Percentiles rank a stretch among this genome's conserved stretches.
Evolutionary conservation across 2,329 filamentous ascomycete species (phyloP).

Genomic region (Grosmannia penicillata): DNA sequence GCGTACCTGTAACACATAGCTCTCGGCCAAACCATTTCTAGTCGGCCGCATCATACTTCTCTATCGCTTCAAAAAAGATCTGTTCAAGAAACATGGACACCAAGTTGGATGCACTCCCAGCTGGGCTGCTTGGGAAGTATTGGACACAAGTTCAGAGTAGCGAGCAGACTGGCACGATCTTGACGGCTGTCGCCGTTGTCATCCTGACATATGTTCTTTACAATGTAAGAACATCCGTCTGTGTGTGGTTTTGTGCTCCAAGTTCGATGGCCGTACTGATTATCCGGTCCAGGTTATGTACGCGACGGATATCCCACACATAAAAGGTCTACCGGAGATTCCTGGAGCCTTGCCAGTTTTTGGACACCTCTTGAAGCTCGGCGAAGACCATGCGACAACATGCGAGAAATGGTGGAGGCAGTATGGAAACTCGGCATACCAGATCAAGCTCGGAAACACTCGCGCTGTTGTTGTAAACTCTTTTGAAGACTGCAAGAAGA

Average conservation of each 20-base stretch:
- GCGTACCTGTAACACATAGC: too few relatives aligned
- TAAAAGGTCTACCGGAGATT: conserved; percentile 46
- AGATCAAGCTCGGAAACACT: conserved; percentile 53
- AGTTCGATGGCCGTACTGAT: too few relatives aligned
- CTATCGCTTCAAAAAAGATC: background rate
- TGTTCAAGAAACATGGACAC: conserved; percentile 2
- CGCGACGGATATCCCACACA: conserved; percentile 40
- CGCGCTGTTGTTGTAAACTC: conserved; percentile 67
- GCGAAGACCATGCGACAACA: conserved; percentile 38
- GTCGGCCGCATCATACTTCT: background rate
- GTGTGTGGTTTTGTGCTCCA: too few relatives aligned
- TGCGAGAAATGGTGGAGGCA: conserved; percentile 42
- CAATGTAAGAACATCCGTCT: too few relatives aligned
- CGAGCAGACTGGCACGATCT: conserved; percentile 7
- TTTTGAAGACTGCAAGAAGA: conserved; percentile 56
- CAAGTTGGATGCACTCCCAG: conserved; percentile 3
- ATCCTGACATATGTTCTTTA: conserved; percentile 5
- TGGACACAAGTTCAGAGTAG: conserved; percentile 5
- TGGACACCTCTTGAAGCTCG: conserved; percentile 47
- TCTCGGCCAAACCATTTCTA: background rate
- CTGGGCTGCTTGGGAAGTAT: conserved; percentile 5
- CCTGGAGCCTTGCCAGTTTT: conserved; percentile 44
- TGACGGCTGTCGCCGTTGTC: conserved; percentile 4
- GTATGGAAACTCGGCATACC: conserved; percentile 46
- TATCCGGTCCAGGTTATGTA: conserved; percentile 15